A percentile compares a stretch with the other conserved stretches of the same genome.
Conservation (phyloP, 2,329 filamentous ascomycete species). For the Colletotrichum sp. region DNA sequence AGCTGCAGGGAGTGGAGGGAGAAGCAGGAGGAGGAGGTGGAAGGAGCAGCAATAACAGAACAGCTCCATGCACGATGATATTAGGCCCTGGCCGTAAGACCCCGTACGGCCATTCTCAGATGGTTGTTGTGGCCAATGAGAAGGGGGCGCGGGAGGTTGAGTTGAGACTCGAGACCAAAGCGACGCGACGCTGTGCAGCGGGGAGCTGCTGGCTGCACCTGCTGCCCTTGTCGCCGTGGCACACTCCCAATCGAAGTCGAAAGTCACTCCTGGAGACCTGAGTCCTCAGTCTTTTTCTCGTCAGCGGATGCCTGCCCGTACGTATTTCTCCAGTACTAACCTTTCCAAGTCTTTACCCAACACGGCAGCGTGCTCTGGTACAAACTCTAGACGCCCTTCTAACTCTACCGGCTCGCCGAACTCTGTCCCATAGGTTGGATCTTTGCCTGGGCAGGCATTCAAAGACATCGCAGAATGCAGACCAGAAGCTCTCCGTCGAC, state of each 20-base stretch:
- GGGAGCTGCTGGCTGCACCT: not conserved
- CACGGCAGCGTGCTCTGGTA: not conserved
- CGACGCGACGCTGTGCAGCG: not conserved
- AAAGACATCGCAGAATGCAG: not conserved
- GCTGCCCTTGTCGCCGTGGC: not conserved
- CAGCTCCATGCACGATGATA: slow-evolving; percentile 7
- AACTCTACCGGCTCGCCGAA: not conserved
- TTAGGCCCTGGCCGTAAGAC: slow-evolving; percentile 1
- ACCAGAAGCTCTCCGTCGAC: not conserved
- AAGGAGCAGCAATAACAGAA: not conserved
- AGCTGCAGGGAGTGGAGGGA: not conserved
- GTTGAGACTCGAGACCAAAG: slow-evolving; percentile 10
- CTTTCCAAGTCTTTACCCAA: not conserved
- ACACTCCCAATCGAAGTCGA: not conserved
- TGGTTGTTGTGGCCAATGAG: not conserved
- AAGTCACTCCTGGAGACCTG: not conserved
- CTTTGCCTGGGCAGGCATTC: not conserved
- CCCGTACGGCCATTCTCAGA: not conserved
- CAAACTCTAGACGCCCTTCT: not conserved
- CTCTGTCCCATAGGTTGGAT: not conserved
- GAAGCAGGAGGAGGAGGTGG: not conserved
- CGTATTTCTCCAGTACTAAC: not conserved
- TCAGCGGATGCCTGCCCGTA: not conserved
- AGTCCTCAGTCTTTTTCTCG: not conserved
- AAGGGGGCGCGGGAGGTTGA: not conserved